phyloP scores from a whole-genome alignment of 257 asterid genomes.

The Solanum chilense region DNA sequence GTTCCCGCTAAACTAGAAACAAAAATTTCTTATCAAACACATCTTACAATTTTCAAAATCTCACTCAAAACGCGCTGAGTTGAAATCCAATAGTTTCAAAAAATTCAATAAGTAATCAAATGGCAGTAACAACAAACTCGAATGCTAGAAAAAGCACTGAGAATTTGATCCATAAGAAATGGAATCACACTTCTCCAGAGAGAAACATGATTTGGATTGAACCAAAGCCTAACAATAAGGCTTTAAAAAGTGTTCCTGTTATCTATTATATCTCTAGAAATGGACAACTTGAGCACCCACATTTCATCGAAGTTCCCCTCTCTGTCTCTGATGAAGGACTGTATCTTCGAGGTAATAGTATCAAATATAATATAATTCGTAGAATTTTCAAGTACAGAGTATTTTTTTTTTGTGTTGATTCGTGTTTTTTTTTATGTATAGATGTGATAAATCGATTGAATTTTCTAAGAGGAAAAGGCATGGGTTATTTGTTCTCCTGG shows the following conservation, averaged over 20 bases:
- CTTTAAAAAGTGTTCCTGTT: slow-evolving; percentile 11
- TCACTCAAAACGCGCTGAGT: not conserved
- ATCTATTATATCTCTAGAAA: slow-evolving; percentile 28
- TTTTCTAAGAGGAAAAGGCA: slow-evolving; percentile 27
- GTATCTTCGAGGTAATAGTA: slow-evolving; percentile 21
- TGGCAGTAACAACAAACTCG: not conserved
- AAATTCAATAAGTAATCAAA: not conserved
- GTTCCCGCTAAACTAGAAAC: not conserved
- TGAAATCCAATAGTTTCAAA: not conserved
- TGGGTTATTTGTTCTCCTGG: slow-evolving; percentile 32
- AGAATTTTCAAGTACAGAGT: not conserved
- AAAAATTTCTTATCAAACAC: not conserved
- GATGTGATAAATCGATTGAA: slow-evolving; percentile 29
- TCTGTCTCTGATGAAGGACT: slow-evolving; percentile 19
- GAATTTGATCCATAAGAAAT: slow-evolving; percentile 8
- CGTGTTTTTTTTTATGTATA: not conserved
- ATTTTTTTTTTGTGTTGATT: not conserved
- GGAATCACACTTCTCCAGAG: slow-evolving; percentile 7
- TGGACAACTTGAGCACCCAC: slow-evolving; percentile 36
- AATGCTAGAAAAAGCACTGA: slow-evolving; percentile 16
- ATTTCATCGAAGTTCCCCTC: slow-evolving; percentile 21
- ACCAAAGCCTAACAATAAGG: not conserved
- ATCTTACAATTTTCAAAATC: not conserved
- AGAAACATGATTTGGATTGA: slow-evolving; percentile 2
- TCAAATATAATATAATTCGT: not conserved